Evolutionary conservation across 768 basidiomycete species (phyloP).

Genomic region (Leccinum arenicola): DNA sequence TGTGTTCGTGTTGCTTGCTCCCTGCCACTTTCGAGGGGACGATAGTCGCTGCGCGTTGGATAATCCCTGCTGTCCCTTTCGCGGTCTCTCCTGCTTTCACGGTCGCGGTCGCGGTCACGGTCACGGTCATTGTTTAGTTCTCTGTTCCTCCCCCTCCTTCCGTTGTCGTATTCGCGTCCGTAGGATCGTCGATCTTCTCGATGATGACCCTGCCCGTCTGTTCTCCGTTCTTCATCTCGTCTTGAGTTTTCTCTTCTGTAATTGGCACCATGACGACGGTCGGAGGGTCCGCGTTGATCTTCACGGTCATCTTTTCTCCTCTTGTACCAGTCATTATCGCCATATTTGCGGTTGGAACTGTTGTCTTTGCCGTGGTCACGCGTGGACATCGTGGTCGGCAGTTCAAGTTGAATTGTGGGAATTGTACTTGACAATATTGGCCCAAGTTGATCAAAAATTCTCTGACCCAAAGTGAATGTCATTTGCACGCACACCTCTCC

Average conservation of each 20-base stretch:
- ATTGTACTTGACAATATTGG: neutral
- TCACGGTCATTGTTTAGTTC: slow-evolving; percentile 11
- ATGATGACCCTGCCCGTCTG: slow-evolving; percentile 15
- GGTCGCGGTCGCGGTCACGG: slow-evolving; percentile 8
- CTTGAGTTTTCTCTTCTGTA: slow-evolving; percentile 15
- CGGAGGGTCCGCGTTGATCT: slow-evolving; percentile 9
- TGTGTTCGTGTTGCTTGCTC: slow-evolving; percentile 34
- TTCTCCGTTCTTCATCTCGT: slow-evolving; percentile 24
- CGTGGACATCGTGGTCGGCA: slow-evolving; percentile 14
- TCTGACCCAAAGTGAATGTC: neutral
- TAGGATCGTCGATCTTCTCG: slow-evolving; percentile 18
- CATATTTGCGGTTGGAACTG: slow-evolving; percentile 12
- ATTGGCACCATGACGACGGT: slow-evolving; percentile 16
- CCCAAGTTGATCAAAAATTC: too few relatives aligned
- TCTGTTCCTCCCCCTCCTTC: slow-evolving; percentile 14
- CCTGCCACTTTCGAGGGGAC: slow-evolving; percentile 23
- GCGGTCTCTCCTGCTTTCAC: slow-evolving; percentile 14
- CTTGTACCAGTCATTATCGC: slow-evolving; percentile 6
- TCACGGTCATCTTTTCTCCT: slow-evolving; percentile 8
- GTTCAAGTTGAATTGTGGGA: slow-evolving; percentile 17
- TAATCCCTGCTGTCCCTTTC: slow-evolving; percentile 42
- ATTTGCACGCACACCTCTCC: slow-evolving; percentile 8
- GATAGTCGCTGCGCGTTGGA: slow-evolving; percentile 30
- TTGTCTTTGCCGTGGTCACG: slow-evolving; percentile 15
- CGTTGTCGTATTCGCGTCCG: slow-evolving; percentile 21